A percentile compares a stretch with the other conserved stretches of the same genome.
phyloP scores from a whole-genome alignment of 176 grass and related monocot species.

The Oryza brachyantha region DNA sequence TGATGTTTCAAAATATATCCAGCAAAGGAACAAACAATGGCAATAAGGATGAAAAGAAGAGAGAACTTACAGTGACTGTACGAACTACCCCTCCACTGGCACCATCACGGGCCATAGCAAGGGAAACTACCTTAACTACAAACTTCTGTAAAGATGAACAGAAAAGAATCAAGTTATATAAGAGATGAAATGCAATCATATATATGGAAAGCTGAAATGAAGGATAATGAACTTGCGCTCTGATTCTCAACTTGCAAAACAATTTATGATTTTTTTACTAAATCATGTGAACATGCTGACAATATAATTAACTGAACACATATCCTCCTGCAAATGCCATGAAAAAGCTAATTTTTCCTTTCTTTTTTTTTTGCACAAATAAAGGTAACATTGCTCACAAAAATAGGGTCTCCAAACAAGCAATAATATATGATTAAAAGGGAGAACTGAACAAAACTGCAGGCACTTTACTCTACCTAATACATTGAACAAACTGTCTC shows the following conservation, averaged over 20 bases:
- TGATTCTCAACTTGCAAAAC: neutral
- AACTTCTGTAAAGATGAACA: slow-evolving; percentile 60
- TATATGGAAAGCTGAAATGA: too few relatives aligned
- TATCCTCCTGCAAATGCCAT: neutral
- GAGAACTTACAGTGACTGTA: slow-evolving; percentile 38
- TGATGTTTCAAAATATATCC: neutral
- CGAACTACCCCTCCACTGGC: slow-evolving; percentile 72
- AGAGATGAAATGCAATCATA: neutral
- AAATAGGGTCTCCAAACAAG: neutral
- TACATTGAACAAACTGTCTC: neutral
- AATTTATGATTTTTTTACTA: neutral
- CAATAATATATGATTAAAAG: neutral
- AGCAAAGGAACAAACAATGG: neutral
- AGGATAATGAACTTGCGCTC: too few relatives aligned
- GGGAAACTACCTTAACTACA: slow-evolving; percentile 85
- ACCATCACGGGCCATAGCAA: slow-evolving; percentile 87
- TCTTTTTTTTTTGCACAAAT: too few relatives aligned
- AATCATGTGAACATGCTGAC: neutral
- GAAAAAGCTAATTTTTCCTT: neutral
- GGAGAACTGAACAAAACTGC: neutral
- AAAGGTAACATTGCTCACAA: neutral
- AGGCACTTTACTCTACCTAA: neutral
- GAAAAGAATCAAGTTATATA: slow-evolving; percentile 28
- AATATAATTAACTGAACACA: neutral
- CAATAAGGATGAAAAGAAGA: neutral